Conservation (phyloP, 495 filamentous ascomycete species). For the Penicillium ucsense region DNA sequence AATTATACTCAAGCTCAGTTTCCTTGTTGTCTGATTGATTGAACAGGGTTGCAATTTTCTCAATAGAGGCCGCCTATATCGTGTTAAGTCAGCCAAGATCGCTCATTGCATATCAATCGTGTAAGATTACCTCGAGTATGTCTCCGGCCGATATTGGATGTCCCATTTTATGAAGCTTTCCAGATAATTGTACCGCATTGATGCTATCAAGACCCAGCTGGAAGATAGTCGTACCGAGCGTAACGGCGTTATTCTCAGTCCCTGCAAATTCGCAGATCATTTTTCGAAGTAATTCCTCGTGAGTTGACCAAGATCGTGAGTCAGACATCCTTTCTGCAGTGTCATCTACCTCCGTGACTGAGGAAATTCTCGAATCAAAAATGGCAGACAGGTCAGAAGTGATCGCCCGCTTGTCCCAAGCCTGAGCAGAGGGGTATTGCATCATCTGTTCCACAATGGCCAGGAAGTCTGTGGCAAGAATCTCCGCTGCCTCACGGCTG, state of each 20-base stretch:
- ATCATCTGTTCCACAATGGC: constrained; percentile 31
- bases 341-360: neutral
- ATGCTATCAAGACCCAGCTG: constrained; percentile 36
- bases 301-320: constrained; percentile 35
- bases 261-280: constrained; percentile 48
- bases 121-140: constrained; percentile 45
- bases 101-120: too few species aligned
- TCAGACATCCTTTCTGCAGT: neutral
- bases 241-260: constrained; percentile 34
- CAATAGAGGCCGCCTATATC: constrained; percentile 30
- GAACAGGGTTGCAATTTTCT: constrained; percentile 20
- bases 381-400: constrained; percentile 1
- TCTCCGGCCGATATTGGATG: constrained; percentile 53
- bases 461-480: constrained; percentile 41
- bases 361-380: constrained; percentile 3
- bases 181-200: constrained; percentile 49
- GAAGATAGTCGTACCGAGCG: constrained; percentile 42
- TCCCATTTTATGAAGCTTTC: constrained; percentile 48
- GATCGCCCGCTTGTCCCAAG: constrained; percentile 14
- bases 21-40: constrained; percentile 6
- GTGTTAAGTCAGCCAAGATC: constrained; percentile 20
- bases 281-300: constrained; percentile 50
- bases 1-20: constrained; percentile 13
- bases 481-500: constrained; percentile 21
- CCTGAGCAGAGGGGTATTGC: constrained; percentile 24